phyloP scores from a whole-genome alignment of 352 stramenopile species.

The Phytopythium vexans region DNA sequence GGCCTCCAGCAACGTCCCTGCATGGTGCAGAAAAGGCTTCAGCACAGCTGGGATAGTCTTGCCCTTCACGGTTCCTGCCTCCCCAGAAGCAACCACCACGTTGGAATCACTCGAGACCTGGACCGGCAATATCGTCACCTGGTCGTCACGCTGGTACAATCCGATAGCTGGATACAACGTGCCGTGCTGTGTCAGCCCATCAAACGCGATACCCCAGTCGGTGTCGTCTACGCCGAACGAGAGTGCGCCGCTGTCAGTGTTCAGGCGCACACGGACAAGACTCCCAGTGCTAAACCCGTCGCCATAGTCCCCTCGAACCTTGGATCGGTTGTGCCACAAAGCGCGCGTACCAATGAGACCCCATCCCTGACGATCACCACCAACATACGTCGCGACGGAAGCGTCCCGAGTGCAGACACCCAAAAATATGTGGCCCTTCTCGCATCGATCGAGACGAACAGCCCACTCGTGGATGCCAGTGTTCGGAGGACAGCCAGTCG shows the following conservation, averaged over 20 bases:
- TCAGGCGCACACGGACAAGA: conserved; percentile 75
- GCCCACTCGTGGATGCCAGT: conserved; percentile 87
- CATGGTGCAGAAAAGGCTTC: conserved; percentile 75
- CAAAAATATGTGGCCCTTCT: conserved; percentile 90
- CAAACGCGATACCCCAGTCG: conserved; percentile 88
- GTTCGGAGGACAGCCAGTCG: conserved; percentile 78
- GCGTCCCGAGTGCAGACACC: conserved; percentile 84
- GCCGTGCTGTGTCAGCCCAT: conserved; percentile 85
- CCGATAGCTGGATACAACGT: conserved; percentile 86
- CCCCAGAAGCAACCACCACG: conserved; percentile 20
- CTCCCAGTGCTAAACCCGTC: conserved; percentile 87
- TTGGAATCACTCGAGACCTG: conserved; percentile 33
- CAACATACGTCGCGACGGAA: conserved; percentile 85
- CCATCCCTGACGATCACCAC: conserved; percentile 86
- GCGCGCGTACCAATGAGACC: conserved; percentile 86
- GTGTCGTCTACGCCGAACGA: conserved; percentile 86
- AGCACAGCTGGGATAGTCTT: conserved; percentile 63
- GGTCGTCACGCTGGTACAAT: conserved; percentile 86
- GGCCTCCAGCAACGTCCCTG: conserved; percentile 51
- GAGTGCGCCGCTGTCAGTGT: conserved; percentile 83
- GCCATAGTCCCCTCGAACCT: conserved; percentile 86
- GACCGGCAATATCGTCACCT: conserved; percentile 83
- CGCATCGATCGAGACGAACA: conserved; percentile 82
- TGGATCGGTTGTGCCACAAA: conserved; percentile 88
- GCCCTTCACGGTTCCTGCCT: conserved; percentile 26